A percentile compares a stretch with the other conserved stretches of the same genome.
phyloP scores from a whole-genome alignment of 495 filamentous ascomycete species.

The Podospora tetraspora region DNA sequence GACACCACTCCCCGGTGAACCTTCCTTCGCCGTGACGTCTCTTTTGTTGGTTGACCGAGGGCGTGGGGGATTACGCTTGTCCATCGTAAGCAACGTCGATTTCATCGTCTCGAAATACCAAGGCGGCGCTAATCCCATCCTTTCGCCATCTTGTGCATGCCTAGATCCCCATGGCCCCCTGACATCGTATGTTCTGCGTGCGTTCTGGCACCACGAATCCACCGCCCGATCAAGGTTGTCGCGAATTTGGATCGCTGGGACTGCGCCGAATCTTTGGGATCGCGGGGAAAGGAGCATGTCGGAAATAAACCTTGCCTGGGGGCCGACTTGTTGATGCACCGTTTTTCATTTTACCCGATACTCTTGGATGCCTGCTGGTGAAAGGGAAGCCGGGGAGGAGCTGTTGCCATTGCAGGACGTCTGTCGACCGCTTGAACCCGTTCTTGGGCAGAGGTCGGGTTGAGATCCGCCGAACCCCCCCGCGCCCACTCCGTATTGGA shows the following conservation, averaged over 20 bases:
- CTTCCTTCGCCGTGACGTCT: neutral
- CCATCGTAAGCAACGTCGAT: neutral
- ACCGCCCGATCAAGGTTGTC: neutral
- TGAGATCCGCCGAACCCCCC: neutral
- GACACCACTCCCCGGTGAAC: neutral
- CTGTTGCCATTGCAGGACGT: neutral
- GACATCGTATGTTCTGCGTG: neutral
- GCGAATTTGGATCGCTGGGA: neutral
- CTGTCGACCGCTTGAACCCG: neutral
- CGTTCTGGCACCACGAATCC: neutral
- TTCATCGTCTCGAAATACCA: neutral
- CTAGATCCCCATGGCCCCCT: neutral
- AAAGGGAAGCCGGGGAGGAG: neutral
- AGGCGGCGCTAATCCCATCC: neutral
- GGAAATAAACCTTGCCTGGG: neutral
- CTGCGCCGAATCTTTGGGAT: neutral
- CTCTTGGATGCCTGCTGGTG: no score
- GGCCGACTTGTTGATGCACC: neutral
- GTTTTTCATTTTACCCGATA: no score
- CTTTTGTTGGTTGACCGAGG: neutral
- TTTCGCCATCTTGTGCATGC: neutral
- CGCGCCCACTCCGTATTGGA: neutral
- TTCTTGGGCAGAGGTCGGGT: neutral
- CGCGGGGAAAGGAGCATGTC: neutral
- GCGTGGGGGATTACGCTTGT: neutral